Conservation (phyloP, 2,329 filamentous ascomycete genomes). For the Escovopsis sp. region DNA sequence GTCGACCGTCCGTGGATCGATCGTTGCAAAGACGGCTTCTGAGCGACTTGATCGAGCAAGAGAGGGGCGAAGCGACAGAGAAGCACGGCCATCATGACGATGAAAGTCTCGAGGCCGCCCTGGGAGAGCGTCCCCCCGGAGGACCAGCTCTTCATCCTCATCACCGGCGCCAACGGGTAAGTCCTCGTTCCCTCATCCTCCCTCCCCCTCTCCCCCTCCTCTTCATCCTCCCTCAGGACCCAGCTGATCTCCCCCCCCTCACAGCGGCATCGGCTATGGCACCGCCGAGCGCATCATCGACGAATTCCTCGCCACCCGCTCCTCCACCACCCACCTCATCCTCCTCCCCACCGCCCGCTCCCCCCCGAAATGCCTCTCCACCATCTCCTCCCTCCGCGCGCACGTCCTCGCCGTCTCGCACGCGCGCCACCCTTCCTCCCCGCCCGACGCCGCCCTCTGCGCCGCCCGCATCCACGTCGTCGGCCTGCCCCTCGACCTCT, state of each 20-base stretch:
- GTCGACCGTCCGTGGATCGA: too few species aligned
- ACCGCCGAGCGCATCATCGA: slow-evolving; percentile 77
- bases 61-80: too few species aligned
- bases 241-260: too few species aligned
- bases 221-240: neutral
- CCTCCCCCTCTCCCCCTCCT: too few species aligned
- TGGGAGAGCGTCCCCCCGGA: slow-evolving; percentile 22
- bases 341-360: slow-evolving; percentile 76
- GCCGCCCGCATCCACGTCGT: slow-evolving; percentile 38
- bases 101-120: slow-evolving; percentile 10
- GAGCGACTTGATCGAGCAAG: too few species aligned
- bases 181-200: too few species aligned
- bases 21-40: too few species aligned
- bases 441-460: too few species aligned
- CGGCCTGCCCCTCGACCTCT: slow-evolving; percentile 44
- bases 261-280: slow-evolving; percentile 76
- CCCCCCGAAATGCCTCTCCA: slow-evolving; percentile 56
- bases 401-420: slow-evolving; percentile 33
- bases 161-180: slow-evolving; percentile 81
- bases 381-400: slow-evolving; percentile 45
- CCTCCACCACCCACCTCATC: slow-evolving; percentile 53
- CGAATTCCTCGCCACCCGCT: slow-evolving; percentile 62
- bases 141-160: slow-evolving; percentile 47
- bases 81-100: too few species aligned
- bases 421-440: slow-evolving; percentile 34